Evolutionary conservation across 306 rosid species (phyloP).

Genomic region (Hippophae rhamnoides): DNA sequence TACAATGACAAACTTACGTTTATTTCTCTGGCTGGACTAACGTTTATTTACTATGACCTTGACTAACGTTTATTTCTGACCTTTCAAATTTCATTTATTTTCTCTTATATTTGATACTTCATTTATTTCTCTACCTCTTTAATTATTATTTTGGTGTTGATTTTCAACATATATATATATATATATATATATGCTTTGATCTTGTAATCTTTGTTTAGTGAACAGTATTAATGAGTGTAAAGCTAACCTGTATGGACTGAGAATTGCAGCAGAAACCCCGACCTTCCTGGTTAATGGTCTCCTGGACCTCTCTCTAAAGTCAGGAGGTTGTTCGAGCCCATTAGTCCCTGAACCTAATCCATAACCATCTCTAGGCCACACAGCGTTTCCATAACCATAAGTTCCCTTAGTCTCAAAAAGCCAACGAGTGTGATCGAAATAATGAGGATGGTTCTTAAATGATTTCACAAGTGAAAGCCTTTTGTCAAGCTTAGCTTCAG

Average conservation of each 20-base stretch:
- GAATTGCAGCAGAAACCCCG: conserved; percentile 59
- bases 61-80: too few species aligned
- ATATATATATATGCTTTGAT: too few species aligned
- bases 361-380: conserved; percentile 80
- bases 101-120: too few species aligned
- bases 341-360: conserved; percentile 44
- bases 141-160: too few species aligned
- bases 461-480: conserved; percentile 73
- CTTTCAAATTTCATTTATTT: too few species aligned
- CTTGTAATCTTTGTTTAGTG: background rate
- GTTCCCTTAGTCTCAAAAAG: conserved; percentile 82
- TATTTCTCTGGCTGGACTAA: too few species aligned
- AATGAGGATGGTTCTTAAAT: conserved; percentile 56
- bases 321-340: conserved; percentile 62
- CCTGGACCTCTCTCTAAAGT: conserved; percentile 45
- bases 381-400: conserved; percentile 78
- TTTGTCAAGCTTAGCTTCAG: conserved; percentile 57
- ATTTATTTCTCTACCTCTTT: too few species aligned
- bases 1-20: too few species aligned
- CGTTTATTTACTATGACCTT: too few species aligned
- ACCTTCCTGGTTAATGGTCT: conserved; percentile 73
- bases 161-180: too few species aligned
- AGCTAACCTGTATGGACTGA: conserved; percentile 70
- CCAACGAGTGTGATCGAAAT: conserved; percentile 75
- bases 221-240: background rate